A percentile compares a stretch with the other conserved stretches of the same genome.
phyloP scores from a whole-genome alignment of 441 rosid genomes.

The Jatropha podagrica region DNA sequence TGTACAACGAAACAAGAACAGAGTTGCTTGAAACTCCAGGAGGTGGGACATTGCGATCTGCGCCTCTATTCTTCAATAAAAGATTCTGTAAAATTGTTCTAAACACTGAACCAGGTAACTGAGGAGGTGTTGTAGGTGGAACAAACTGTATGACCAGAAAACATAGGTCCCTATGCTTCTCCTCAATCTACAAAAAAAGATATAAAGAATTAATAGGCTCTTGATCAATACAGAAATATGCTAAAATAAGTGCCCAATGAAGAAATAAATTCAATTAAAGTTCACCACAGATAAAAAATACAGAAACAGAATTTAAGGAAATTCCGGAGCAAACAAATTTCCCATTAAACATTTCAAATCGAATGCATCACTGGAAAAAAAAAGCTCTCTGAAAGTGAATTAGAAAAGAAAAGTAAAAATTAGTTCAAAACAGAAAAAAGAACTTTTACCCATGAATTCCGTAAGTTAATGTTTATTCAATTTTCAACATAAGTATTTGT shows the following conservation, averaged over 20 bases:
- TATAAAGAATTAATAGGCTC: background rate
- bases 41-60: slow-evolving; percentile 77
- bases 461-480: background rate
- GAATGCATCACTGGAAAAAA: background rate
- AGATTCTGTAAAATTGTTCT: slow-evolving; percentile 86
- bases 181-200: slow-evolving; percentile 72
- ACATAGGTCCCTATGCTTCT: slow-evolving; percentile 92
- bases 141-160: slow-evolving; percentile 86
- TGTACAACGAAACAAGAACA: slow-evolving; percentile 81
- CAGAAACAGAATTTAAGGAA: background rate
- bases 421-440: background rate
- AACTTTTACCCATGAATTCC: background rate
- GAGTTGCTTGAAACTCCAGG: slow-evolving; percentile 89
- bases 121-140: slow-evolving; percentile 75
- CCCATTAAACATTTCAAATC: background rate
- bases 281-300: background rate
- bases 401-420: background rate
- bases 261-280: background rate
- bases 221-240: background rate
- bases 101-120: slow-evolving; percentile 90
- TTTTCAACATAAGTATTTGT: background rate
- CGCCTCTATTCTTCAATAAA: slow-evolving; percentile 85
- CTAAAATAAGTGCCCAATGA: background rate
- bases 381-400: background rate
- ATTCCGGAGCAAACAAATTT: slow-evolving; percentile 7